Conservation (phyloP, 228 moss, liverwort and hornwort species). For the Sphagnum fallax region DNA sequence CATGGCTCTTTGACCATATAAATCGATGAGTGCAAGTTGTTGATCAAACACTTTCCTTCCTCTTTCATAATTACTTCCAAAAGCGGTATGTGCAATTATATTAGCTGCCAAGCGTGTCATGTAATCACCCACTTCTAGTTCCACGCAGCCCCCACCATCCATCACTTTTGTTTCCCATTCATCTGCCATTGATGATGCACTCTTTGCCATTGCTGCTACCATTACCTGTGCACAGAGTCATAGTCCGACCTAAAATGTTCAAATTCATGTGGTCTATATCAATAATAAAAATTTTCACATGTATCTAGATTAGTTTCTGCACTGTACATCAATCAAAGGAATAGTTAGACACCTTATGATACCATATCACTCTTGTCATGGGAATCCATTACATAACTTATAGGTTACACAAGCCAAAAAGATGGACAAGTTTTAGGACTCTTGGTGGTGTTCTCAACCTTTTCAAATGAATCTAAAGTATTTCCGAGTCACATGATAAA, state of each 20-base stretch:
- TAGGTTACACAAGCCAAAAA: too few species aligned
- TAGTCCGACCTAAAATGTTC: not conserved
- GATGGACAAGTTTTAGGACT: slow-evolving; percentile 3
- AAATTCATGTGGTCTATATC: not conserved
- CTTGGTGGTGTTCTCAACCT: slow-evolving; percentile 5
- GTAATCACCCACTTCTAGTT: slow-evolving; percentile 10
- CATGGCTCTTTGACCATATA: slow-evolving; percentile 2
- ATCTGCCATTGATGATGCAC: slow-evolving; percentile 3
- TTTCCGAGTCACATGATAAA: not conserved
- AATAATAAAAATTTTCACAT: not conserved
- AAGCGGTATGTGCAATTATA: slow-evolving; percentile 19
- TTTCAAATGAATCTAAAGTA: not conserved
- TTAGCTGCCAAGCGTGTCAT: slow-evolving; percentile 12
- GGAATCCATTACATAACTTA: too few species aligned
- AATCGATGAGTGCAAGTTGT: slow-evolving; percentile 5
- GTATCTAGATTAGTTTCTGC: not conserved
- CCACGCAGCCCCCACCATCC: slow-evolving; percentile 8
- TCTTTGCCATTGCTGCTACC: slow-evolving; percentile 5
- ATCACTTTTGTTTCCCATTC: slow-evolving; percentile 1
- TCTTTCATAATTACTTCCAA: slow-evolving; percentile 19
- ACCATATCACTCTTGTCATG: too few species aligned
- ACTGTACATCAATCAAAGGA: not conserved
- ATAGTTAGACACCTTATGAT: not conserved
- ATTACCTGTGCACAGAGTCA: slow-evolving; percentile 3
- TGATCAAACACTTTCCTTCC: slow-evolving; percentile 13